Conservation (phyloP, 2,329 filamentous ascomycete species). For the Penicillium sumatraense region DNA sequence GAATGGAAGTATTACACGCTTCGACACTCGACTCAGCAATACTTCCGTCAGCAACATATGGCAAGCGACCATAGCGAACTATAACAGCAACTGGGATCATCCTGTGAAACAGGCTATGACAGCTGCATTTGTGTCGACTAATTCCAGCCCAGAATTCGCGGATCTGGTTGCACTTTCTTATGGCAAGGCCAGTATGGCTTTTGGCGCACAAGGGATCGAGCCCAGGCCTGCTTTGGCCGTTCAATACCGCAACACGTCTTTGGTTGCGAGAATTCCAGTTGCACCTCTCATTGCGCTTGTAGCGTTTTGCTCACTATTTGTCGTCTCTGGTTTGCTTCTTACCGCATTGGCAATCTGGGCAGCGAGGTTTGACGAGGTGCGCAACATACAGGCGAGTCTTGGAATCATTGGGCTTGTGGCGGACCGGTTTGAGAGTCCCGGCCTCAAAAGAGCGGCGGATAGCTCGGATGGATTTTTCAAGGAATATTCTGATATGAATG, state of each 20-base stretch:
- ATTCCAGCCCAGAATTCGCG: constrained; percentile 6
- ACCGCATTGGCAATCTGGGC: constrained; percentile 22
- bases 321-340: not conserved
- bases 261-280: not conserved
- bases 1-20: constrained; percentile 18
- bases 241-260: not conserved
- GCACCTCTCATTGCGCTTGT: not conserved
- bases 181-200: not conserved
- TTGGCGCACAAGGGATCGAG: not conserved
- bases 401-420: constrained; percentile 1
- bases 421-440: not conserved
- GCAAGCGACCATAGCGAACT: constrained; percentile 3
- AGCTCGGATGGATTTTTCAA: not conserved
- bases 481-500: not conserved
- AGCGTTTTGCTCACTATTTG: not conserved
- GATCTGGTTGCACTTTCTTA: constrained; percentile 1
- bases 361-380: constrained; percentile 5
- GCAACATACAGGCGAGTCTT: not conserved
- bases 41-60: constrained; percentile 17
- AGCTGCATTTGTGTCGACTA: not conserved
- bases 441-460: not conserved
- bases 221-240: not conserved
- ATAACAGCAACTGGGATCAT: not conserved
- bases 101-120: constrained; percentile 1
- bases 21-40: constrained; percentile 14